Evolutionary conservation across 2,329 filamentous ascomycete species (phyloP).

Genomic region (Colletotrichum sp.): DNA sequence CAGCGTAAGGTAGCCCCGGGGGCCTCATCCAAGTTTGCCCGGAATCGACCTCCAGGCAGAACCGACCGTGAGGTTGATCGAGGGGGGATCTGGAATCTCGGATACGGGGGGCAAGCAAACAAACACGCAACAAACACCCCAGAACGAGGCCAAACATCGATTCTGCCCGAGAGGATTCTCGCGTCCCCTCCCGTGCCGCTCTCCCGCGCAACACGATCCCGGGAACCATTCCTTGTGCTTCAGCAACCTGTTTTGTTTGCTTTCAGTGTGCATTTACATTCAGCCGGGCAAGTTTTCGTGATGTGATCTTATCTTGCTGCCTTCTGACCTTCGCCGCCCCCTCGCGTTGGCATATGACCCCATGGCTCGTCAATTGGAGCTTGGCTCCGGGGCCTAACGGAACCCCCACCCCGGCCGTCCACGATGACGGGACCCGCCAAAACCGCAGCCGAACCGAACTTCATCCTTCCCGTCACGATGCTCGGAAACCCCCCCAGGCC

Average conservation of each 20-base stretch:
- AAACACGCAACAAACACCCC: neutral
- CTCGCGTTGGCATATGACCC: neutral
- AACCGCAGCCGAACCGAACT: neutral
- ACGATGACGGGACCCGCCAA: neutral
- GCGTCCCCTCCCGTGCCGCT: neutral
- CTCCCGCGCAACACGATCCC: neutral
- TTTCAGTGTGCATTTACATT: neutral
- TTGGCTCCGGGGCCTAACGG: neutral
- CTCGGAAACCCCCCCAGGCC: neutral
- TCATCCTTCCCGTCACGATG: neutral
- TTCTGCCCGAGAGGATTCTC: conserved; percentile 3
- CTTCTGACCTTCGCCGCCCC: neutral
- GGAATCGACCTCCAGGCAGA: neutral
- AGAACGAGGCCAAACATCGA: neutral
- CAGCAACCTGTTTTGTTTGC: neutral
- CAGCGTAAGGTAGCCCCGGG: neutral
- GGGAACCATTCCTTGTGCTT: neutral
- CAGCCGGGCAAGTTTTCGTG: neutral
- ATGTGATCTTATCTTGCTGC: neutral
- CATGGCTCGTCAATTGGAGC: neutral
- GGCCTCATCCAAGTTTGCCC: neutral
- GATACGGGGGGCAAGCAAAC: neutral
- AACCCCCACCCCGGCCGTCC: neutral
- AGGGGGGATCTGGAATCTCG: neutral
- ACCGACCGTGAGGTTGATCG: neutral